Percentiles rank a stretch among this genome's conserved stretches.
These are phyloP conservation scores for Angophora floribunda DNA, from an alignment of 345 rosid species.

Conservation along the genomic window DNA sequence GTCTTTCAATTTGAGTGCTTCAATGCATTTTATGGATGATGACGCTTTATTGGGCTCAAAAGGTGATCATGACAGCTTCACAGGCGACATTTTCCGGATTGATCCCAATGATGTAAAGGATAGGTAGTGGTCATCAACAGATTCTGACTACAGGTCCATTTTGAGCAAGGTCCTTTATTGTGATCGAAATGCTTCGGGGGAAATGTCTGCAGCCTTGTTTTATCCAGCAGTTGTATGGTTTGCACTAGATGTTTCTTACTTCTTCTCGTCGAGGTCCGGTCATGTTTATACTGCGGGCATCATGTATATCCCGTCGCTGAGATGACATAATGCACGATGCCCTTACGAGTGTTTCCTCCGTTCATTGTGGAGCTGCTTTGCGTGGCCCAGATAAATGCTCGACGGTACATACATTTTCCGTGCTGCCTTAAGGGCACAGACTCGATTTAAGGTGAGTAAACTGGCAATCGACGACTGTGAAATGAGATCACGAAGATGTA, in stretches of 20 bases:
- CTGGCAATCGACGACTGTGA: not conserved
- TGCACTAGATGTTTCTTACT: not conserved
- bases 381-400: not conserved
- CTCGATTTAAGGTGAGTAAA: not conserved
- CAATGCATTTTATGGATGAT: slow-evolving; percentile 34
- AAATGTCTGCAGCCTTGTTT: not conserved
- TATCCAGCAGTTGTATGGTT: not conserved
- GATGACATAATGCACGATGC: not conserved
- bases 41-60: slow-evolving; percentile 54
- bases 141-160: not conserved
- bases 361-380: not conserved
- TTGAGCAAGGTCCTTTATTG: not conserved
- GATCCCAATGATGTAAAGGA: not conserved
- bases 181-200: not conserved
- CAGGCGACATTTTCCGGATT: not conserved
- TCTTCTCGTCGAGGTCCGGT: not conserved
- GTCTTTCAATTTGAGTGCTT: slow-evolving; percentile 18
- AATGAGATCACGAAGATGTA: not conserved
- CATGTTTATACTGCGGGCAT: not conserved
- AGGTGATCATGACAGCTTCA: slow-evolving; percentile 16
- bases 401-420: not conserved
- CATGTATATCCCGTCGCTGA: not conserved
- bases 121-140: not conserved
- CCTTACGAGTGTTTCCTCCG: not conserved
- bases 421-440: not conserved